Conservation (phyloP, 257 asterid species). For the Solanum commersonii region DNA sequence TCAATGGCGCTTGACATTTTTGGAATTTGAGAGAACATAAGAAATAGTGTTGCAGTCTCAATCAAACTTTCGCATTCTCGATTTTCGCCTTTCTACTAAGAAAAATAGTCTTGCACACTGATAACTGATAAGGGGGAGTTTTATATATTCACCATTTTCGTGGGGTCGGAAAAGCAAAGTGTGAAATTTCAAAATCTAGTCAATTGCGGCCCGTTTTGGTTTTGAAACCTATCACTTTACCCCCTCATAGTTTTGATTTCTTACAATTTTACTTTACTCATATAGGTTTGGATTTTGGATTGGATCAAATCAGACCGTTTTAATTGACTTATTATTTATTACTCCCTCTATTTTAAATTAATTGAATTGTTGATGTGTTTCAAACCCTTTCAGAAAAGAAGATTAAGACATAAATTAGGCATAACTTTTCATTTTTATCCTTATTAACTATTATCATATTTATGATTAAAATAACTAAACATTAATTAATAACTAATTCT, state of each 20-base stretch:
- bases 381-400: too few species aligned
- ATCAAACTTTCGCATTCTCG: neutral
- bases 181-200: neutral
- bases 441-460: too few species aligned
- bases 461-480: too few species aligned
- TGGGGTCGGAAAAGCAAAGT: neutral
- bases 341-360: too few species aligned
- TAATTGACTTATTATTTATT: neutral
- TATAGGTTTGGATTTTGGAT: neutral
- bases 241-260: neutral
- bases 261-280: neutral
- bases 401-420: too few species aligned
- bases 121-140: neutral
- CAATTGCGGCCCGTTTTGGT: neutral
- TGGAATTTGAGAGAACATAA: neutral
- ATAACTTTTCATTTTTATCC: too few species aligned
- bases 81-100: neutral
- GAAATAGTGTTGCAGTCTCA: neutral
- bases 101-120: neutral
- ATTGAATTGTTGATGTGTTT: too few species aligned
- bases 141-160: neutral
- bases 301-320: neutral
- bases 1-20: slow-evolving; percentile 1
- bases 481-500: too few species aligned
- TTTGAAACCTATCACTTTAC: neutral